Evolutionary conservation across 164 flowering plant species (phyloP), one percentile per base, ranked within the genome.

Genomic region (Tetracentron sinense): DNA sequence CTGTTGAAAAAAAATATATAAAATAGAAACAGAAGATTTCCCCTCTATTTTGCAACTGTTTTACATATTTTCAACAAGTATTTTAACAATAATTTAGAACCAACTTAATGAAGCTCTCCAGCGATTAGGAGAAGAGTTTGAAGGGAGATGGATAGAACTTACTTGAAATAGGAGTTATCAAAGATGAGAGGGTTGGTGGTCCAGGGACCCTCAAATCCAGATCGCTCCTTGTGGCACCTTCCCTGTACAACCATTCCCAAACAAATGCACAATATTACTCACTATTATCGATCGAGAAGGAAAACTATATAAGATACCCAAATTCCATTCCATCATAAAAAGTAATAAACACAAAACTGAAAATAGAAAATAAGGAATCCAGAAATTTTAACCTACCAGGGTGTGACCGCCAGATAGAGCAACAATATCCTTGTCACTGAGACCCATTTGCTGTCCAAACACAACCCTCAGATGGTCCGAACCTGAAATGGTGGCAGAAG

Each of bases 121-220:
- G n/a, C n/a, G n/a, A n/a, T n/a, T n/a, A n/a, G n/a, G n/a, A n/a
- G n/a, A n/a, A n/a, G n/a, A n/a, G n/a, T n/a, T n/a, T n/a, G n/a
- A n/a, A n/a, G n/a, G n/a, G n/a, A n/a, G n/a, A n/a, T n/a, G n/a
- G n/a, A n/a, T n/a, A n/a, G n/a, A 38, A 38, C 66, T 60, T 59
- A 81, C 88, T 52, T 81, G 76, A 83, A 83, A 70, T 79, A 83
- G 42, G 81, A 72, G 71, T 83, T 83, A 23, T 83, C 88, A 52
- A 83, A 83, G 54, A 81, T 67, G 10, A 81, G 79, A 26, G 88
- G 85, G 58, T 83, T 78, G 47, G 23, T 0, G 19, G 88, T 83
- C 88, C 88, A 83, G 7, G 85, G 62, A n/a, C 88, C 88, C 66
- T 83, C 88, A 65, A 81, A 81, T n/a, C 85, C 88, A 62, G 88